These are phyloP conservation scores for Telfairia occidentalis DNA, from an alignment of 331 rosid genomes.

Conservation along the genomic window DNA sequence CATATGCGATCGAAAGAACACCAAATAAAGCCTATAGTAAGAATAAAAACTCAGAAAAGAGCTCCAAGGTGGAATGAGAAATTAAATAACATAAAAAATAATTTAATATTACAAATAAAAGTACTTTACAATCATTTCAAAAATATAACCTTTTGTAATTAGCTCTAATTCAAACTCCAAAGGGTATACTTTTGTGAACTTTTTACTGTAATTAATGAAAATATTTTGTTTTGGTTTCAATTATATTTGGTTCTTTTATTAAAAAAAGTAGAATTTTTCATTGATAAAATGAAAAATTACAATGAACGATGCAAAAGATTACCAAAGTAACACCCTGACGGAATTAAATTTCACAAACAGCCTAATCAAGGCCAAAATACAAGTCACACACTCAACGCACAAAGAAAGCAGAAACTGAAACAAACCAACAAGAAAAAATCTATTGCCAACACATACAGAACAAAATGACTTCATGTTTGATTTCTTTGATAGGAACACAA, in stretches of 20 bases:
- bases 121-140: neutral
- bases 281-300: too few species aligned
- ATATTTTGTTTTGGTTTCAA: neutral
- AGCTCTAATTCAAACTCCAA: neutral
- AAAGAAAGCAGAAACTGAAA: neutral
- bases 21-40: slow-evolving; percentile 74
- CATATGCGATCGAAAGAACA: slow-evolving; percentile 49
- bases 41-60: neutral
- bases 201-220: neutral
- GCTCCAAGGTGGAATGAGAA: neutral
- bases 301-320: neutral
- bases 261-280: too few species aligned
- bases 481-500: too few species aligned
- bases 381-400: neutral
- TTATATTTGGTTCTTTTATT: neutral
- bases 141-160: neutral
- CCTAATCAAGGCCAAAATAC: neutral
- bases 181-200: neutral
- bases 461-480: too few species aligned
- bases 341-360: neutral
- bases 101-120: neutral
- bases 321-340: neutral
- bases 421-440: neutral
- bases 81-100: neutral
- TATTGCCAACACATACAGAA: neutral